These are phyloP conservation scores for Singerocomus inundabilis DNA, from an alignment of 1,284 basidiomycete genomes.

Conservation along the genomic window DNA sequence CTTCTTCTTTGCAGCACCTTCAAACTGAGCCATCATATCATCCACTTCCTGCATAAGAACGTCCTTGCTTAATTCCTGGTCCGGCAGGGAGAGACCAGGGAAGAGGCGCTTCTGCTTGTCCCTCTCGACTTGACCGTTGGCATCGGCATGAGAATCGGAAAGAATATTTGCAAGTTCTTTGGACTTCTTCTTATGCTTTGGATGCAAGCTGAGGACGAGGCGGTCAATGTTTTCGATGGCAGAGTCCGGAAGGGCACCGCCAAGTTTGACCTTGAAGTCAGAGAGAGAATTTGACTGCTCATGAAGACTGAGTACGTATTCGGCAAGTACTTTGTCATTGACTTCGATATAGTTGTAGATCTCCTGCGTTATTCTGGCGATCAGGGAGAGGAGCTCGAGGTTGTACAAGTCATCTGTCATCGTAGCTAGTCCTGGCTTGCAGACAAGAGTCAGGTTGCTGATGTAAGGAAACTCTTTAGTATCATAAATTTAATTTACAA, in stretches of 20 bases:
- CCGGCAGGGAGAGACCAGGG: conserved; percentile 86
- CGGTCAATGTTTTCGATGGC: conserved; percentile 94
- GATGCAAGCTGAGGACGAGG: conserved; percentile 91
- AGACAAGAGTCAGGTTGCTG: conserved; percentile 14
- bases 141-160: conserved; percentile 33
- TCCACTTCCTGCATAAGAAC: conserved; percentile 79
- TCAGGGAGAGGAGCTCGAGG: conserved; percentile 87
- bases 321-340: conserved; percentile 90
- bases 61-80: conserved; percentile 70
- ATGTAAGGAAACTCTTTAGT: conserved; percentile 23
- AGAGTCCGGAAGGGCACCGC: conserved; percentile 84
- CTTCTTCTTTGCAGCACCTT: conserved; percentile 65
- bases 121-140: conserved; percentile 49
- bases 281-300: conserved; percentile 73
- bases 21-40: conserved; percentile 80
- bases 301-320: conserved; percentile 94
- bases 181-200: conserved; percentile 87
- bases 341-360: conserved; percentile 82
- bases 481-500: too few relatives aligned
- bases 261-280: conserved; percentile 83
- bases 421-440: conserved; percentile 1
- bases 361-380: conserved; percentile 88
- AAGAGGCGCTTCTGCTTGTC: conserved; percentile 85
- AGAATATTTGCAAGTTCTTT: conserved; percentile 45
- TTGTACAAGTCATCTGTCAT: conserved; percentile 86